Percentiles rank a stretch among this genome's conserved stretches.
These are phyloP conservation scores for Ustilago esculenta DNA, from an alignment of 1,284 basidiomycete genomes.

Conservation along the genomic window DNA sequence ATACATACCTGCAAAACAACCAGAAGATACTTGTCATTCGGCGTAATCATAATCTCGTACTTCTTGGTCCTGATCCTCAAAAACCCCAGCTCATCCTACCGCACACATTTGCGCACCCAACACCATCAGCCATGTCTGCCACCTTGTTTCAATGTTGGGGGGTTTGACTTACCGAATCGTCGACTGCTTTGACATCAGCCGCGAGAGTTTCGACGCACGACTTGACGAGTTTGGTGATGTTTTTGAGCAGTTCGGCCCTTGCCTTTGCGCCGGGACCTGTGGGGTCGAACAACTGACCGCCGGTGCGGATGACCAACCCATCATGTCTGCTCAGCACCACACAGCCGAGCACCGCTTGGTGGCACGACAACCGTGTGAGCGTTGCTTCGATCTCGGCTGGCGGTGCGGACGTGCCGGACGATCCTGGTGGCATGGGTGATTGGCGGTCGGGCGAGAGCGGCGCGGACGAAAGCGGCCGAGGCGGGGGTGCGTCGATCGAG, in stretches of 20 bases:
- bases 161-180: slow-evolving; percentile 44
- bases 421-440: slow-evolving; percentile 55
- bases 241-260: slow-evolving; percentile 48
- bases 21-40: slow-evolving; percentile 62
- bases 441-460: slow-evolving; percentile 29
- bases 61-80: slow-evolving; percentile 58
- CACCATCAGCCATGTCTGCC: not conserved
- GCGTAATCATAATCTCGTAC: slow-evolving; percentile 64
- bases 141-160: too few species aligned
- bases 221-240: slow-evolving; percentile 52
- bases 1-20: slow-evolving; percentile 62
- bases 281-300: slow-evolving; percentile 65
- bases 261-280: slow-evolving; percentile 52
- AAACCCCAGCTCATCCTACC: slow-evolving; percentile 57
- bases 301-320: slow-evolving; percentile 58
- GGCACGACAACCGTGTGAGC: slow-evolving; percentile 51
- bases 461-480: slow-evolving; percentile 31
- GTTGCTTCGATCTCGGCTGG: slow-evolving; percentile 61
- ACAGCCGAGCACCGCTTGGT: slow-evolving; percentile 54
- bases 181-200: slow-evolving; percentile 36
- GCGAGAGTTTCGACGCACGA: slow-evolving; percentile 33
- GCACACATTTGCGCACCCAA: too few species aligned
- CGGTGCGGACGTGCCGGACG: slow-evolving; percentile 36
- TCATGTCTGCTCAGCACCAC: slow-evolving; percentile 57
- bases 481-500: slow-evolving; percentile 15